phyloP scores from a whole-genome alignment of 2,329 filamentous ascomycete species.

The Hypoxylon sp. region DNA sequence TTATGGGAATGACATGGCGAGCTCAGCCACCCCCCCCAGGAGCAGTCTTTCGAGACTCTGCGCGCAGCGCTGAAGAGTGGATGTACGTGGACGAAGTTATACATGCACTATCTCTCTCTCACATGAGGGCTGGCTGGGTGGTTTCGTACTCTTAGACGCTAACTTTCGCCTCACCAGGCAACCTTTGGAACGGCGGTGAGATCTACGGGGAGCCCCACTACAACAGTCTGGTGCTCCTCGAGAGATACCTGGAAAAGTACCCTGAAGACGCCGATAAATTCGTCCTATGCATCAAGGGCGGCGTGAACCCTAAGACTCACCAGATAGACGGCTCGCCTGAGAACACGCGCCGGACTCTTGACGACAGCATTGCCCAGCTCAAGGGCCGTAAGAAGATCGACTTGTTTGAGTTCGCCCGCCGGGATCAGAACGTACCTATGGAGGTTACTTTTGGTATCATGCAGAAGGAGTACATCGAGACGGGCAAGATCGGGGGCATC shows the following conservation, averaged over 20 bases:
- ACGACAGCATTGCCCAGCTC: conserved; percentile 60
- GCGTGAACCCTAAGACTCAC: conserved; percentile 51
- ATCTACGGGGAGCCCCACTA: conserved; percentile 67
- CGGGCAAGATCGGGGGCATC: conserved; percentile 59
- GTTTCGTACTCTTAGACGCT: background rate
- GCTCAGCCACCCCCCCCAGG: conserved; percentile 52
- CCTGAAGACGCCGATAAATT: conserved; percentile 70
- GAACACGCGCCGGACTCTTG: conserved; percentile 65
- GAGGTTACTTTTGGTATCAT: conserved; percentile 54
- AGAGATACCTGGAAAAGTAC: conserved; percentile 69
- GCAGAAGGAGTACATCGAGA: conserved; percentile 57
- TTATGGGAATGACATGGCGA: conserved; percentile 55
- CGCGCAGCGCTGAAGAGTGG: conserved; percentile 60
- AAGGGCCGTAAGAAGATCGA: conserved; percentile 66
- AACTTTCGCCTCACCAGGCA: conserved; percentile 29
- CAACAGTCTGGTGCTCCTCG: conserved; percentile 67
- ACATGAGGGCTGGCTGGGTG: background rate
- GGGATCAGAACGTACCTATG: conserved; percentile 60
- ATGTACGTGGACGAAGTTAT: conserved; percentile 27
- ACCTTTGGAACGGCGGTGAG: conserved; percentile 69
- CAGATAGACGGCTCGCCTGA: conserved; percentile 63
- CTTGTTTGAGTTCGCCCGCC: conserved; percentile 67
- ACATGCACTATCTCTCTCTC: background rate
- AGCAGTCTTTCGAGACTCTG: conserved; percentile 64
- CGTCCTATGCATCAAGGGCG: conserved; percentile 70